Base-by-base conservation (phyloP, 805 yeast genomes). In the Saccharomycopsis oosterbeekiorum region DNA sequence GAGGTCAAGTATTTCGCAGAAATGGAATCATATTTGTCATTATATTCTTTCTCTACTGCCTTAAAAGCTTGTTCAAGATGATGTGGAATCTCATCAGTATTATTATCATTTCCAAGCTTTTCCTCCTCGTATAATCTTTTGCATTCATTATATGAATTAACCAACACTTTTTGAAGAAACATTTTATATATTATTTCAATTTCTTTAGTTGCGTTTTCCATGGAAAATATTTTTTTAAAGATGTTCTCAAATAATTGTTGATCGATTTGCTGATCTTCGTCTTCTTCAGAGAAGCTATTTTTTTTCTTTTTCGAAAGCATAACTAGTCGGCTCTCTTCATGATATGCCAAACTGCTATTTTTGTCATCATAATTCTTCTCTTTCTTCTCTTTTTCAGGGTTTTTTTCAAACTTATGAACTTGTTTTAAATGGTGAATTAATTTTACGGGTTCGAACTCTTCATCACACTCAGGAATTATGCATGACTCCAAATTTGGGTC, bases 11-110 rank as follows among this genome's bases (percentile, higher is more conserved):
- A 53, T 12, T 51, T 59, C 1, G 55, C 42, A 43, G 59, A 61
- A 12, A 39, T 62, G 21, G 62, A 63, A 14, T 59, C 50, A 47
- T 60, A 55, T 34, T 62, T 51, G 57, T 61, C 59, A 17, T 55
- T 39, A 2, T 50, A 29, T 19, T 62, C 58, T 24, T 47, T 39
- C 14, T 54, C 40, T 14, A 50, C 57, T 17, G 59, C 58, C 15
- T 62, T 66, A 4, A 61, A 64, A 11, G 64, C 65, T 39, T 63
- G 58, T 15, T 65, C 60, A 15, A 59, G 59, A 12, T 64, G 63
- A 39, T 63, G 63, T 2, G 63, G 63, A 19, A 67, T 42, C 11
- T 55, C 40, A 11, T 55, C 43, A 21, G 21, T 51, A 59, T 19
- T 36, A 37, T 36, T 26, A 12, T 50, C 37, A 21, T 39, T 50